Percentiles rank a stretch among this genome's conserved stretches.
Evolutionary conservation across 768 basidiomycete species (phyloP).

Genomic region (Suillus subaureus): DNA sequence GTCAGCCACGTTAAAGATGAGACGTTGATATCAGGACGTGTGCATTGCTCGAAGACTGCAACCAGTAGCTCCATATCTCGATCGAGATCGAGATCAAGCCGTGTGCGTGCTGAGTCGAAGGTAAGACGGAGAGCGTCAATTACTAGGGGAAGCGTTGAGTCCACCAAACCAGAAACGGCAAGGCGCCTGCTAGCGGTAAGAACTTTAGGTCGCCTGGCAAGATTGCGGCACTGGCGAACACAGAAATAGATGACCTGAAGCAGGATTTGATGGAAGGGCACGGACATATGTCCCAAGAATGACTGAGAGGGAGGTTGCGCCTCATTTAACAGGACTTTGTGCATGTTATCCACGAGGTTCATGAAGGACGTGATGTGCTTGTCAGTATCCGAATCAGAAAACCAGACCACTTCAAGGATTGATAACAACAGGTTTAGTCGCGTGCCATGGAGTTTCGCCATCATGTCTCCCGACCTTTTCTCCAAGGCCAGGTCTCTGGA

Average conservation of each 20-base stretch:
- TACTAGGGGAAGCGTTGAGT: slow-evolving; percentile 62
- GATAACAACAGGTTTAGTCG: slow-evolving; percentile 74
- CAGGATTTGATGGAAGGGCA: slow-evolving; percentile 78
- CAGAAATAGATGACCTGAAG: slow-evolving; percentile 84
- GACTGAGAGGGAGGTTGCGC: slow-evolving; percentile 75
- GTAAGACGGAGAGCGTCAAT: slow-evolving; percentile 67
- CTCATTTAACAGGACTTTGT: slow-evolving; percentile 69
- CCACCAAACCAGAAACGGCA: slow-evolving; percentile 58
- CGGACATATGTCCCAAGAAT: slow-evolving; percentile 61
- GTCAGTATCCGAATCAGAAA: slow-evolving; percentile 57
- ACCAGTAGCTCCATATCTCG: slow-evolving; percentile 81
- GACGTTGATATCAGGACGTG: slow-evolving; percentile 62
- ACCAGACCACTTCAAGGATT: slow-evolving; percentile 81
- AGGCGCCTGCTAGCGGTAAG: slow-evolving; percentile 65
- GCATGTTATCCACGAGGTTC: slow-evolving; percentile 60
- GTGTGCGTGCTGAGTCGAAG: slow-evolving; percentile 62
- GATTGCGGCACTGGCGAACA: slow-evolving; percentile 57
- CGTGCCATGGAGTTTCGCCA: slow-evolving; percentile 77
- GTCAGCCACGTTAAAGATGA: slow-evolving; percentile 80
- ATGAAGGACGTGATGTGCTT: slow-evolving; percentile 61
- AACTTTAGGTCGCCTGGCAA: slow-evolving; percentile 49
- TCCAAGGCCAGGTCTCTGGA: slow-evolving; percentile 71
- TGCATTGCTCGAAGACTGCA: slow-evolving; percentile 83
- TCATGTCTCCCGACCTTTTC: slow-evolving; percentile 77
- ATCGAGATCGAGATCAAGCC: slow-evolving; percentile 67